Evolutionary conservation across 257 asterid genomes (phyloP).

Genomic region (Solanum peruvianum): DNA sequence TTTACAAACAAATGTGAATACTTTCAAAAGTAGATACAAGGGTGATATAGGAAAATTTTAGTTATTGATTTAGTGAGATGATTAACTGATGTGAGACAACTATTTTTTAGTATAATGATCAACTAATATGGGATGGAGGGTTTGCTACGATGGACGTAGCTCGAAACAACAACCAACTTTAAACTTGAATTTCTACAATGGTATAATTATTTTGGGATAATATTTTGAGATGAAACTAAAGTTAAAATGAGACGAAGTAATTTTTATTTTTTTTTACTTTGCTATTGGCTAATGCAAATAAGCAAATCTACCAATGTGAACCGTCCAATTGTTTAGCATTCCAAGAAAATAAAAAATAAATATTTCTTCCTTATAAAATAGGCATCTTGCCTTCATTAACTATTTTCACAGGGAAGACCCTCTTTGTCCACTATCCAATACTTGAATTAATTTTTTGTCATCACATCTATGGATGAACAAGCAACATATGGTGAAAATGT

Average conservation of each 20-base stretch:
- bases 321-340: constrained; percentile 23
- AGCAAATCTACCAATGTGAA: not conserved
- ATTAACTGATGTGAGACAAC: fast-evolving
- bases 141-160: not conserved
- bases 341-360: constrained; percentile 9
- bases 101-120: not conserved
- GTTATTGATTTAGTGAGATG: no score
- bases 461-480: constrained; percentile 28
- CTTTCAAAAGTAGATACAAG: no score
- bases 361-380: constrained; percentile 15
- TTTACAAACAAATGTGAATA: not conserved
- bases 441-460: not conserved
- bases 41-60: no score
- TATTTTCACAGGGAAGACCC: constrained; percentile 2
- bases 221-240: not conserved
- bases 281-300: not conserved
- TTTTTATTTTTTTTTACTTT: not conserved
- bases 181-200: not conserved
- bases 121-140: not conserved
- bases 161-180: no score
- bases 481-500: constrained; percentile 1
- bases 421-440: not conserved
- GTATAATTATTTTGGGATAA: not conserved
- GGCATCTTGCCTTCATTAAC: not conserved
- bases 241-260: not conserved